A percentile compares a stretch with the other conserved stretches of the same genome.
Conservation (phyloP, 116 monocot species). For the Posidonia oceanica region DNA sequence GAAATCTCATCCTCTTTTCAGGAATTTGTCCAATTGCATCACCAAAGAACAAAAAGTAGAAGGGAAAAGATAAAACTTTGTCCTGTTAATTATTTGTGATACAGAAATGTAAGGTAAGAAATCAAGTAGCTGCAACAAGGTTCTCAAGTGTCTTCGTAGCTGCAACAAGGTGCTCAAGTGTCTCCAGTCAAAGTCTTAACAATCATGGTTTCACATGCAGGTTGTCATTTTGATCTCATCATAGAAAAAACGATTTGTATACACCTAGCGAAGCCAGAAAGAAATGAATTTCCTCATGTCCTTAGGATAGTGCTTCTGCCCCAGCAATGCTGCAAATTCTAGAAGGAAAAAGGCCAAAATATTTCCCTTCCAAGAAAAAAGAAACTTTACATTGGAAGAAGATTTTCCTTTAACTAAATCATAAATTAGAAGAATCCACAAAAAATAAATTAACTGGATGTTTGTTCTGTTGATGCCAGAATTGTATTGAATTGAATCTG, state of each 20-base stretch:
- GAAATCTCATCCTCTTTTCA: too few species aligned
- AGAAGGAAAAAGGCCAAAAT: background rate
- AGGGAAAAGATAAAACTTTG: too few species aligned
- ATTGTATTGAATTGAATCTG: background rate
- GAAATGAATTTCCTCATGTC: background rate
- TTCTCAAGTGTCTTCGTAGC: too few species aligned
- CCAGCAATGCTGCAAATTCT: slow-evolving; percentile 1
- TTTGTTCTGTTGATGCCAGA: background rate
- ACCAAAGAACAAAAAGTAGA: too few species aligned
- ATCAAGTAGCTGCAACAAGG: too few species aligned
- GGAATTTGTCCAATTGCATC: too few species aligned
- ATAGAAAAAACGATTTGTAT: slow-evolving; percentile 3
- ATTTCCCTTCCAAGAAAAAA: background rate
- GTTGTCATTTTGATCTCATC: background rate
- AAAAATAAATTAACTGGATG: background rate
- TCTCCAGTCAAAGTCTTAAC: too few species aligned
- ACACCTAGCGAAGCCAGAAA: background rate
- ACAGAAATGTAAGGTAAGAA: too few species aligned
- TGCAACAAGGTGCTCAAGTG: too few species aligned
- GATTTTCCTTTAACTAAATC: background rate
- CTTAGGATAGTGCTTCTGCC: background rate
- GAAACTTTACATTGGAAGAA: background rate
- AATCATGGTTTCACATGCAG: background rate
- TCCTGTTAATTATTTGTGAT: too few species aligned
- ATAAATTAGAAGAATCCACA: background rate